phyloP scores from a whole-genome alignment of 108 stramenopile species.

The Conticribra guillardii region DNA sequence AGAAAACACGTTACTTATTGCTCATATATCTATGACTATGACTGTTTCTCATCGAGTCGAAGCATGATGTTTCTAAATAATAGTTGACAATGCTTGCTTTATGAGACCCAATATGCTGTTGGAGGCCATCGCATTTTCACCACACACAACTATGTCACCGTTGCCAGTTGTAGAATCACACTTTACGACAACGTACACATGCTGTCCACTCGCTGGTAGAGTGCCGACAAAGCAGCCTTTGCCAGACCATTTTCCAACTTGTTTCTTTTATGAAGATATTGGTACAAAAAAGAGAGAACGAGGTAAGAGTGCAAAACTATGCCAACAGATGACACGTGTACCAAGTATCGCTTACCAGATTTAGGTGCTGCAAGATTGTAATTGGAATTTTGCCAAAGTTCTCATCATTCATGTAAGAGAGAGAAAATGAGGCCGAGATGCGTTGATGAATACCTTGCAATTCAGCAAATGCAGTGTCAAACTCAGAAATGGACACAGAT shows the following conservation, averaged over 20 bases:
- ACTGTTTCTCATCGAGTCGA: too few relatives aligned
- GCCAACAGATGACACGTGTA: background rate
- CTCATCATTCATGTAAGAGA: conserved; percentile 27
- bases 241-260: conserved; percentile 52
- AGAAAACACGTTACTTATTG: too few relatives aligned
- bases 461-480: conserved; percentile 53
- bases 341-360: conserved; percentile 32
- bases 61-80: too few relatives aligned
- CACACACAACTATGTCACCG: conserved; percentile 69
- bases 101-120: conserved; percentile 65
- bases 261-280: conserved; percentile 19
- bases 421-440: conserved; percentile 33
- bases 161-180: conserved; percentile 48
- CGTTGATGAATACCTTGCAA: conserved; percentile 80
- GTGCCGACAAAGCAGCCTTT: conserved; percentile 42
- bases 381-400: conserved; percentile 13
- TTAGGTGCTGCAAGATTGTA: conserved; percentile 39
- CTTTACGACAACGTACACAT: conserved; percentile 59
- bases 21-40: too few relatives aligned
- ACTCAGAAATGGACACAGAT: conserved; percentile 43
- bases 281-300: background rate
- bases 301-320: background rate
- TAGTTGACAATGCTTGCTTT: conserved; percentile 59
- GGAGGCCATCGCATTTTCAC: conserved; percentile 74
- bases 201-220: conserved; percentile 67